These are phyloP conservation scores for Xylariales sp. DNA, from an alignment of 2,329 filamentous ascomycete genomes.

Conservation along the genomic window DNA sequence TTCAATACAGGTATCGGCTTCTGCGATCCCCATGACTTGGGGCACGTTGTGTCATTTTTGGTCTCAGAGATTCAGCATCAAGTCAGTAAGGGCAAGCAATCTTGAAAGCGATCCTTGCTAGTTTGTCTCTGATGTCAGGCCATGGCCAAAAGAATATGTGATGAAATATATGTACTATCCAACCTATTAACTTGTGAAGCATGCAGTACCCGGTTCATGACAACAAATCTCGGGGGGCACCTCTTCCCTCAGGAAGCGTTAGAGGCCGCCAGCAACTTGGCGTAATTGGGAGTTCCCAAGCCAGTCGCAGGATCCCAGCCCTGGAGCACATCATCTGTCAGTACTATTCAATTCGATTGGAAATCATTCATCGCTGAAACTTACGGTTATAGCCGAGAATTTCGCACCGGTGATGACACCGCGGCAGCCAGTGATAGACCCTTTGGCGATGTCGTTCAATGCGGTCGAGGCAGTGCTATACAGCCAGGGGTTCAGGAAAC, in stretches of 20 bases:
- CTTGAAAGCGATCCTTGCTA: too few species aligned
- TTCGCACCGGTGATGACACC: background rate
- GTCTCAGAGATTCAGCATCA: too few species aligned
- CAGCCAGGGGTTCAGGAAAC: constrained; percentile 48
- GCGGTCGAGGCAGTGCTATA: constrained; percentile 25
- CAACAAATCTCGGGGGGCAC: too few species aligned
- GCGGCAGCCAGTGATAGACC: constrained; percentile 36
- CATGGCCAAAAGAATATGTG: too few species aligned
- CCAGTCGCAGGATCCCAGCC: constrained; percentile 31
- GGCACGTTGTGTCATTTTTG: too few species aligned
- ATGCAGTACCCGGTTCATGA: too few species aligned
- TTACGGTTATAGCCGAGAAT: constrained; percentile 4
- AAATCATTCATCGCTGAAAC: constrained; percentile 15
- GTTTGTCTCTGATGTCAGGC: too few species aligned
- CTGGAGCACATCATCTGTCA: constrained; percentile 1
- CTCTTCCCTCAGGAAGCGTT: background rate
- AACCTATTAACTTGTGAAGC: too few species aligned
- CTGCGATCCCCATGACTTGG: too few species aligned
- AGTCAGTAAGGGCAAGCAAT: too few species aligned
- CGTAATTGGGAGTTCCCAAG: constrained; percentile 23
- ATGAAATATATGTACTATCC: too few species aligned
- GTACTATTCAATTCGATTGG: constrained; percentile 18
- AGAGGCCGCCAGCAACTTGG: constrained; percentile 2
- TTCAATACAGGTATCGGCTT: too few species aligned
- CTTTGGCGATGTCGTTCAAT: constrained; percentile 37